Conservation (phyloP, 1,284 basidiomycete species). For the Xerocomus minutiporus region DNA sequence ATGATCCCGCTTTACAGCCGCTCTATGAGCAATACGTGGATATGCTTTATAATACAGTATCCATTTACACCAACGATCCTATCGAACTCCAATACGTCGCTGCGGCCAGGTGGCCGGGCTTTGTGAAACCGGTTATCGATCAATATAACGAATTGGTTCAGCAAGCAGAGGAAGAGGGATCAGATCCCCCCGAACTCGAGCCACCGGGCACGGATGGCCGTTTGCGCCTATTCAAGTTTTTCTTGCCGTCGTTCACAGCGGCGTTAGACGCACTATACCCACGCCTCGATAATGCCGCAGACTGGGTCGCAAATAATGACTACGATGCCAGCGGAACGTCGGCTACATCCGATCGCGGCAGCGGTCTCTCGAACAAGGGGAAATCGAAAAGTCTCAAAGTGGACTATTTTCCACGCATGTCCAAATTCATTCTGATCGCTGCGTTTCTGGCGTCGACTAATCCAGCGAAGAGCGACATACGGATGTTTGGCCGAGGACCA, state of each 20-base stretch:
- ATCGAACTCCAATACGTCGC: slow-evolving; percentile 73
- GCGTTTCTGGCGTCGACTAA: slow-evolving; percentile 86
- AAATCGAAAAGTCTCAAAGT: slow-evolving; percentile 18
- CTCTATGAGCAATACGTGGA: slow-evolving; percentile 67
- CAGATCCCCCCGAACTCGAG: slow-evolving; percentile 27
- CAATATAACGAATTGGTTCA: slow-evolving; percentile 36
- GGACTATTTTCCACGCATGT: slow-evolving; percentile 48
- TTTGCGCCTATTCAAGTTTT: slow-evolving; percentile 56
- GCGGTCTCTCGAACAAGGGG: slow-evolving; percentile 8
- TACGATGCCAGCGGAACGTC: slow-evolving; percentile 25
- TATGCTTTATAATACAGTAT: slow-evolving; percentile 60
- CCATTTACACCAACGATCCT: slow-evolving; percentile 62
- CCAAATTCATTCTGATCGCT: slow-evolving; percentile 76
- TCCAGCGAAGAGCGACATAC: slow-evolving; percentile 73
- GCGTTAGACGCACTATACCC: slow-evolving; percentile 67
- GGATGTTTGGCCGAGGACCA: slow-evolving; percentile 72
- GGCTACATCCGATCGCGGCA: slow-evolving; percentile 1
- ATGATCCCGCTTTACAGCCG: slow-evolving; percentile 50
- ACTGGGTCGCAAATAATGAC: slow-evolving; percentile 53
- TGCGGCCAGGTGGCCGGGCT: slow-evolving; percentile 76
- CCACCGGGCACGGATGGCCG: slow-evolving; percentile 52
- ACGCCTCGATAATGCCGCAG: slow-evolving; percentile 53
- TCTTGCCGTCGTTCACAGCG: slow-evolving; percentile 53
- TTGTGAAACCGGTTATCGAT: slow-evolving; percentile 61
- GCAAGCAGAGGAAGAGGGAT: slow-evolving; percentile 23